Conservation (phyloP, 2,329 filamentous ascomycete genomes). For the Cytospora piceae region DNA sequence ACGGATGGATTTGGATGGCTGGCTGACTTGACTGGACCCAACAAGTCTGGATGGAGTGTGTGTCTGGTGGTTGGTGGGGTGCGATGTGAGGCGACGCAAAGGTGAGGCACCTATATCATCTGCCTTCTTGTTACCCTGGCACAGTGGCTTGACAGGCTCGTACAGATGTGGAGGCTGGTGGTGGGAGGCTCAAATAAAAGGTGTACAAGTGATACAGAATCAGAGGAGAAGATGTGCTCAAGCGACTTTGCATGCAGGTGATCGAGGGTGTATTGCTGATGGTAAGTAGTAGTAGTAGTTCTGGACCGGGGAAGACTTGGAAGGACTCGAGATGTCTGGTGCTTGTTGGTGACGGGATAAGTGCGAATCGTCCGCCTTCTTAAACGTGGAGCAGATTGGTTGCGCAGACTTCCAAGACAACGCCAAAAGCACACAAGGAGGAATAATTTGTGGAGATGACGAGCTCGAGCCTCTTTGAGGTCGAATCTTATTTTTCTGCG, state of each 20-base stretch:
- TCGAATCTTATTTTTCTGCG: conserved; percentile 33
- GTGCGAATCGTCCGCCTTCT: conserved; percentile 35
- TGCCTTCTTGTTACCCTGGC: conserved; percentile 29
- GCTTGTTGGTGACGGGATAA: conserved; percentile 28
- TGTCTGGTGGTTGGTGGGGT: conserved; percentile 20
- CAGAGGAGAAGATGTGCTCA: conserved; percentile 18
- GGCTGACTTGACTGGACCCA: conserved; percentile 11
- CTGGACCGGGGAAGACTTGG: conserved; percentile 15
- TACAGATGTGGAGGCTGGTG: conserved; percentile 28
- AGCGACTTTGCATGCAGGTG: conserved; percentile 20
- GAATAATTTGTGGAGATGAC: conserved; percentile 40
- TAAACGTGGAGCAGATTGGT: conserved; percentile 39
- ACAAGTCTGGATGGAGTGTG: conserved; percentile 10
- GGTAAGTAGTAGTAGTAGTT: neutral
- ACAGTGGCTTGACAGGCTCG: conserved; percentile 33
- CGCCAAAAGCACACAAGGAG: conserved; percentile 42
- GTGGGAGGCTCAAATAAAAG: conserved; percentile 31
- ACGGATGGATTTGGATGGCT: conserved; percentile 12
- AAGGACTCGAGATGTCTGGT: conserved; percentile 28
- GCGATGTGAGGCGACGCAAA: conserved; percentile 24
- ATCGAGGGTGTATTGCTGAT: conserved; percentile 20
- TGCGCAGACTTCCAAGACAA: conserved; percentile 51
- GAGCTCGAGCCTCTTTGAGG: conserved; percentile 38
- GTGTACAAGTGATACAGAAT: conserved; percentile 32
- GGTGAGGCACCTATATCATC: conserved; percentile 26